phyloP scores from a whole-genome alignment of 495 filamentous ascomycete genomes.

The Podospora pseudocomata region DNA sequence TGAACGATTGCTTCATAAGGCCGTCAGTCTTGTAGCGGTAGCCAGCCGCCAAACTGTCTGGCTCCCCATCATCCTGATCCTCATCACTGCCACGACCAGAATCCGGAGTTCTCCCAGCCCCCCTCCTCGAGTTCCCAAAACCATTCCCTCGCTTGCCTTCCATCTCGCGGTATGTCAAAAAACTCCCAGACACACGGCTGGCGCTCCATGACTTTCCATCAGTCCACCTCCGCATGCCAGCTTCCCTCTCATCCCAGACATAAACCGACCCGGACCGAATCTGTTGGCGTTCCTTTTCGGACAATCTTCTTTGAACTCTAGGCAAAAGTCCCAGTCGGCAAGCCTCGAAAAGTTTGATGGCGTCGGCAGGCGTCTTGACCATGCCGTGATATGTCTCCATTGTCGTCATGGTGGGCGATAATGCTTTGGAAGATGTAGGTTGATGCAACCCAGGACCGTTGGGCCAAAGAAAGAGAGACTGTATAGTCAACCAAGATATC shows the following conservation, averaged over 20 bases:
- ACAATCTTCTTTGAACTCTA: slow-evolving; percentile 86
- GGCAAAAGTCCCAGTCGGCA: slow-evolving; percentile 87
- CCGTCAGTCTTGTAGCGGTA: slow-evolving; percentile 97
- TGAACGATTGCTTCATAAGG: slow-evolving; percentile 99
- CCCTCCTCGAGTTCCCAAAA: slow-evolving; percentile 54
- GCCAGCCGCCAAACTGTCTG: slow-evolving; percentile 57
- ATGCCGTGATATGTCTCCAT: slow-evolving; percentile 98
- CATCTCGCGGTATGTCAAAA: slow-evolving; percentile 97
- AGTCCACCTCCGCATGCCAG: slow-evolving; percentile 97
- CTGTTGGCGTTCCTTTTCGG: slow-evolving; percentile 92
- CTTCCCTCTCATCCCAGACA: slow-evolving; percentile 98
- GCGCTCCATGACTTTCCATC: slow-evolving; percentile 99
- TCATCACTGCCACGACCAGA: slow-evolving; percentile 76
- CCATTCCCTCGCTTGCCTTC: slow-evolving; percentile 76
- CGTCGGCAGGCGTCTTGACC: slow-evolving; percentile 88
- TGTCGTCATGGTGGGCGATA: not conserved
- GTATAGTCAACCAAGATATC: not conserved
- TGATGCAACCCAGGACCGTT: not conserved
- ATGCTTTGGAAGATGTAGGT: not conserved
- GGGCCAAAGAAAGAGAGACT: not conserved
- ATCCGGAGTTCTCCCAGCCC: slow-evolving; percentile 74
- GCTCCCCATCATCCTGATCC: slow-evolving; percentile 76
- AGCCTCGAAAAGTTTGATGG: slow-evolving; percentile 95
- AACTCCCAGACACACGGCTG: slow-evolving; percentile 94
- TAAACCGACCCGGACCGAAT: slow-evolving; percentile 96